Conservation (phyloP, 2,329 filamentous ascomycete genomes). For the Penicillium griseofulvum region DNA sequence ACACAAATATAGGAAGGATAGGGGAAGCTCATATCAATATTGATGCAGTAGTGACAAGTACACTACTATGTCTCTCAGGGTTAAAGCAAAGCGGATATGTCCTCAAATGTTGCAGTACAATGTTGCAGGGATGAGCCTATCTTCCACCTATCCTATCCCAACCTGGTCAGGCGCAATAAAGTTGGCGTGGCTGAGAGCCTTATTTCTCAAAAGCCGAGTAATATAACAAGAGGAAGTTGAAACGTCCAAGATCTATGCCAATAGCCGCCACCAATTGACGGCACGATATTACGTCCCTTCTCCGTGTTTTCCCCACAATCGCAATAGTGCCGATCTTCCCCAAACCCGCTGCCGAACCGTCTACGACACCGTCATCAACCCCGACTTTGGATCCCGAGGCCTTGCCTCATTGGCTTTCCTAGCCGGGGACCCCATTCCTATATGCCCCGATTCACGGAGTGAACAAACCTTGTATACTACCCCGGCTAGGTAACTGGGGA, state of each 20-base stretch:
- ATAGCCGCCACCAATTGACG: not conserved
- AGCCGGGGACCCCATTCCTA: not conserved
- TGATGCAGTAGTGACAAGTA: too few species aligned
- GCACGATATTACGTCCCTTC: not conserved
- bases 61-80: not conserved
- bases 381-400: not conserved
- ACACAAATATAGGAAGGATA: not conserved
- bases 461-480: not conserved
- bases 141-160: not conserved
- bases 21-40: not conserved
- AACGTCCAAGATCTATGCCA: not conserved
- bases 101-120: too few species aligned
- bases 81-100: not conserved
- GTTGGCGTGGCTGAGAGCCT: not conserved
- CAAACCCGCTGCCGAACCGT: not conserved
- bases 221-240: not conserved
- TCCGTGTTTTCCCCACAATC: slow-evolving; percentile 3
- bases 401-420: not conserved
- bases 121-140: not conserved
- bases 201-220: slow-evolving; percentile 1
- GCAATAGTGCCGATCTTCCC: slow-evolving; percentile 3
- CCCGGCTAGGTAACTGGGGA: not conserved
- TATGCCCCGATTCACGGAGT: not conserved
- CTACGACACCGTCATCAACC: not conserved
- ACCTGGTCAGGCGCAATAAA: not conserved